Conservation (phyloP, 108 stramenopile genomes). For the Phaeodactylum tricornutum region DNA sequence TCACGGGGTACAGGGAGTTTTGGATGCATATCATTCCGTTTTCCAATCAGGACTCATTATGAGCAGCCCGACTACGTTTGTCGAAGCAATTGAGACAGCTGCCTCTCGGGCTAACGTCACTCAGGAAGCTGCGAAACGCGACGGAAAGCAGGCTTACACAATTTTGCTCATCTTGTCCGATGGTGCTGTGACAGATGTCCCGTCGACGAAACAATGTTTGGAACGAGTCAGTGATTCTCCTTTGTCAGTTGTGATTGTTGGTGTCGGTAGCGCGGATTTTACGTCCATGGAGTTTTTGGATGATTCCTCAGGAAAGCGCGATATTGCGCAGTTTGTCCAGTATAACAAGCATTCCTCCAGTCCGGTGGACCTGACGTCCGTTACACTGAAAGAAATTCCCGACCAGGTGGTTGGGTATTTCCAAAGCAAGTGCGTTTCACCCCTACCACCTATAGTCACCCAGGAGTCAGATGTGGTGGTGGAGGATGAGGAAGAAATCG, state of each 20-base stretch:
- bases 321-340: slow-evolving; percentile 73
- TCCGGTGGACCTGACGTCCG: slow-evolving; percentile 21
- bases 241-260: slow-evolving; percentile 70
- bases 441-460: slow-evolving; percentile 18
- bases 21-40: slow-evolving; percentile 52
- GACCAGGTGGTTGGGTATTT: slow-evolving; percentile 66
- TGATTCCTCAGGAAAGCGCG: slow-evolving; percentile 29
- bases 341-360: slow-evolving; percentile 32
- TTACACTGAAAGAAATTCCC: slow-evolving; percentile 64
- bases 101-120: slow-evolving; percentile 38
- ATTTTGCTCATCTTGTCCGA: slow-evolving; percentile 84
- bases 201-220: slow-evolving; percentile 46
- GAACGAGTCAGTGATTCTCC: slow-evolving; percentile 39
- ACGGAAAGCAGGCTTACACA: slow-evolving; percentile 49
- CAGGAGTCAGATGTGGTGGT: slow-evolving; percentile 12
- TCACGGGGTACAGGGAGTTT: slow-evolving; percentile 59
- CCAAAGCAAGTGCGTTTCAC: slow-evolving; percentile 14
- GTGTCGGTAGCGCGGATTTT: slow-evolving; percentile 75
- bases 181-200: slow-evolving; percentile 70
- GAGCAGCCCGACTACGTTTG: slow-evolving; percentile 76
- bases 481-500: slow-evolving; percentile 27
- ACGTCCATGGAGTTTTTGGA: slow-evolving; percentile 65
- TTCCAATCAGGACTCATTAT: slow-evolving; percentile 57
- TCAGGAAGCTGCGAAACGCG: slow-evolving; percentile 20
- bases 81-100: slow-evolving; percentile 66